Evolutionary conservation across 305 asterid genomes (phyloP), one percentile per base, ranked within the genome.

Genomic region (Nicotiana rustica): DNA sequence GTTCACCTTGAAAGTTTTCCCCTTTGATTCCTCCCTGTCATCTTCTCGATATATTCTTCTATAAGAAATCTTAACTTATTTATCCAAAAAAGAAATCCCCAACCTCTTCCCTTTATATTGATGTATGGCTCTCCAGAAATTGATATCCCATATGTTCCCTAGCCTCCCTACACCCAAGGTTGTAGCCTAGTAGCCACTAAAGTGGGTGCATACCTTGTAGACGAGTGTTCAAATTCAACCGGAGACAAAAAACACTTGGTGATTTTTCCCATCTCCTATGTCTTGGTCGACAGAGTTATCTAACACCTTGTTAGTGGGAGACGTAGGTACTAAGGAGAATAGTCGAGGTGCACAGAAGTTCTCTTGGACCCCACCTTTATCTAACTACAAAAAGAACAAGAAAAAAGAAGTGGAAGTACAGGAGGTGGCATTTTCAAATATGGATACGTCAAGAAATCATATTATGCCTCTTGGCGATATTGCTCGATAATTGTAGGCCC

Each of bases 11-110:
- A 73, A 71, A 14, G 79, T 25, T 73, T 49, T 73, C 64, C 25
- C 21, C 79, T 61, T 73, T 73, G 62, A 49, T 73, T 25, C 79
- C 79, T 73, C 41, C 62, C 3, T 73, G 25, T 73, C 62, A 73
- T 47, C 78, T 71, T 49, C 29, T 47, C 29, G 62, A 47, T 7
- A 73, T 47, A 19, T 21, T 69, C 55, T 44, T 41, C 78, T 44
- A 12, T 12, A 33, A 70, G 78, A 19, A 44, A 70, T 70, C 78
- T 70, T 36, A 41, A 41, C 35, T 3, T 41, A 15, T 70, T 70
- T 12, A 12, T 70, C 78, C 78, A 69, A 70, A 44, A 10, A 10
- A 12, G 2, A 18, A 2, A 69, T 38, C 57, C 77, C 44, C 77
- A 19, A 69, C 57, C 77, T 69, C 77, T 68, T 68, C 77, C 77